phyloP scores from a whole-genome alignment of 1,284 basidiomycete species.

The Grifola frondosa region DNA sequence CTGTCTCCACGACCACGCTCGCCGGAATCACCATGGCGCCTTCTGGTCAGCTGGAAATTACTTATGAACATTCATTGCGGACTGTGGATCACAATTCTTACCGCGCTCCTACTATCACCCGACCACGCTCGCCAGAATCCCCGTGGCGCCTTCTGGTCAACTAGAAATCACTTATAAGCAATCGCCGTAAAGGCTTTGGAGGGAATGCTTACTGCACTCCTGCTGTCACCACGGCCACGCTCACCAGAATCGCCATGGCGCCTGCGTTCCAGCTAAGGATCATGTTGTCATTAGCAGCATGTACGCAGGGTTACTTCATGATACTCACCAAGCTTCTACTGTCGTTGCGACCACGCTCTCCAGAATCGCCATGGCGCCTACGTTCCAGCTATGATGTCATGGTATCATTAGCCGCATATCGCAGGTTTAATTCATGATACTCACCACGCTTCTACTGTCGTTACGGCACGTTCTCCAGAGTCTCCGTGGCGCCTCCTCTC shows the following conservation, averaged over 20 bases:
- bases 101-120: slow-evolving; percentile 3
- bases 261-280: slow-evolving; percentile 3
- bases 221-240: slow-evolving; percentile 9
- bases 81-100: background rate
- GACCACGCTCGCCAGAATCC: slow-evolving; percentile 11
- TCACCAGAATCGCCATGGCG: slow-evolving; percentile 10
- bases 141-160: slow-evolving; percentile 27
- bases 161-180: slow-evolving; percentile 3
- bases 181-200: too few species aligned
- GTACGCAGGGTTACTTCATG: background rate
- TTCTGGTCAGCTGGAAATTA: slow-evolving; percentile 1
- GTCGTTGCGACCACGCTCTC: slow-evolving; percentile 6
- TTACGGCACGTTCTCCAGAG: slow-evolving; percentile 9
- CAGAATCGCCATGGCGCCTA: slow-evolving; percentile 7
- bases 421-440: too few species aligned
- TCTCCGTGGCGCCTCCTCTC: slow-evolving; percentile 21
- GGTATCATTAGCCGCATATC: too few species aligned
- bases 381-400: background rate
- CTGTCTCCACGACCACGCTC: slow-evolving; percentile 12
- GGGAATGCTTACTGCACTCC: slow-evolving; percentile 2
- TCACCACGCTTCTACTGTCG: background rate
- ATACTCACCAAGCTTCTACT: too few species aligned
- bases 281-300: background rate
- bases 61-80: background rate
- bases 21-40: slow-evolving; percentile 10